These are phyloP conservation scores for Trametes elegans DNA, from an alignment of 768 basidiomycete genomes.

Conservation along the genomic window DNA sequence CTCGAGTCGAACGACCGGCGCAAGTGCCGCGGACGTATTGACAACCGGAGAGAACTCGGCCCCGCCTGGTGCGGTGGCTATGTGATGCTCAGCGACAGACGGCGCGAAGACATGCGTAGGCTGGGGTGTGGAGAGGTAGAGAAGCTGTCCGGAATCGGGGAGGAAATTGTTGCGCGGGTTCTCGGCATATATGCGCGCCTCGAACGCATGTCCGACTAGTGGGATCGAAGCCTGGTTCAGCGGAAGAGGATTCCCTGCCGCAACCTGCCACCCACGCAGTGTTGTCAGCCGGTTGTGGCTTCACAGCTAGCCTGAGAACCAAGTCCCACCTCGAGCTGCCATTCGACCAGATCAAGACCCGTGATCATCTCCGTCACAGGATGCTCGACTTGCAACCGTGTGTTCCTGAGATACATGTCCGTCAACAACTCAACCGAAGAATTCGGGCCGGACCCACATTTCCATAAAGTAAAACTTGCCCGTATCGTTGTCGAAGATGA, in stretches of 20 bases:
- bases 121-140: slow-evolving; percentile 77
- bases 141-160: slow-evolving; percentile 82
- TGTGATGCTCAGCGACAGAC: slow-evolving; percentile 31
- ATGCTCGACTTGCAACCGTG: slow-evolving; percentile 84
- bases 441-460: slow-evolving; percentile 51
- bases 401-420: slow-evolving; percentile 55
- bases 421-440: background rate
- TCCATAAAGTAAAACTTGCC: slow-evolving; percentile 93
- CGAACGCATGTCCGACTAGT: slow-evolving; percentile 89
- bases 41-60: slow-evolving; percentile 19
- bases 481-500: slow-evolving; percentile 93
- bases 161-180: slow-evolving; percentile 92
- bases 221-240: slow-evolving; percentile 76
- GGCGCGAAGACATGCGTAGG: slow-evolving; percentile 72
- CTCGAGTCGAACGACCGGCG: slow-evolving; percentile 77
- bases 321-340: slow-evolving; percentile 75
- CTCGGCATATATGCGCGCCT: slow-evolving; percentile 94
- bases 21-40: slow-evolving; percentile 29
- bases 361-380: slow-evolving; percentile 96
- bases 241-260: slow-evolving; percentile 84
- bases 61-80: background rate
- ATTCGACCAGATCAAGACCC: slow-evolving; percentile 90
- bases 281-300: background rate
- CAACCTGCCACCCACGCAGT: slow-evolving; percentile 59
- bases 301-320: background rate